Conservation (phyloP, 2,329 filamentous ascomycete species). For the Reticulascus tulasneorum region DNA sequence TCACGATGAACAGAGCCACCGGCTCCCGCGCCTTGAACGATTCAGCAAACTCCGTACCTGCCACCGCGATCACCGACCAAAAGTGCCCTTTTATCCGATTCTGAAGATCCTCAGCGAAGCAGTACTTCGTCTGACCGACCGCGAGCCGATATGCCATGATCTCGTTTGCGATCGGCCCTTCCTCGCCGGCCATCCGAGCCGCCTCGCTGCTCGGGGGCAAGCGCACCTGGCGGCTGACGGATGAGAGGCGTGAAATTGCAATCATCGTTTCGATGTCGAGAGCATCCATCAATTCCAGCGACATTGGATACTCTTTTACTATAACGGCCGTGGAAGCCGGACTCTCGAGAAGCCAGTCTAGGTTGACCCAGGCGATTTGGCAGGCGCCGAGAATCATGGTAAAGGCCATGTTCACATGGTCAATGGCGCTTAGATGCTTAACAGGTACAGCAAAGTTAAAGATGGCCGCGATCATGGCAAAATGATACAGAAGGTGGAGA, state of each 20-base stretch:
- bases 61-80: conserved; percentile 24
- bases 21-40: conserved; percentile 27
- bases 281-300: conserved; percentile 1
- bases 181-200: background rate
- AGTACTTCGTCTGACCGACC: conserved; percentile 14
- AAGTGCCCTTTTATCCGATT: conserved; percentile 24
- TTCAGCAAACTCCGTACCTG: conserved; percentile 24
- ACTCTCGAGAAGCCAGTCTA: conserved; percentile 1
- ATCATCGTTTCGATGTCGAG: conserved; percentile 6
- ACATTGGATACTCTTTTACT: too few relatives aligned
- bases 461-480: conserved; percentile 5
- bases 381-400: conserved; percentile 5
- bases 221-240: background rate
- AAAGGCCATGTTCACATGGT: conserved; percentile 3
- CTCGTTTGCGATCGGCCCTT: conserved; percentile 1
- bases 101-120: conserved; percentile 30
- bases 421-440: background rate
- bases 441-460: conserved; percentile 3
- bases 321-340: background rate
- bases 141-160: conserved; percentile 3
- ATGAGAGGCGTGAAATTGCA: conserved; percentile 2
- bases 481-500: conserved; percentile 15
- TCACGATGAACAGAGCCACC: conserved; percentile 30
- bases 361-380: conserved; percentile 1
- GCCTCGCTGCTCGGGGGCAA: background rate